A percentile compares a stretch with the other conserved stretches of the same genome.
Evolutionary conservation across 208 protist species (phyloP).

Genomic region (Ichthyophonus hoferi): DNA sequence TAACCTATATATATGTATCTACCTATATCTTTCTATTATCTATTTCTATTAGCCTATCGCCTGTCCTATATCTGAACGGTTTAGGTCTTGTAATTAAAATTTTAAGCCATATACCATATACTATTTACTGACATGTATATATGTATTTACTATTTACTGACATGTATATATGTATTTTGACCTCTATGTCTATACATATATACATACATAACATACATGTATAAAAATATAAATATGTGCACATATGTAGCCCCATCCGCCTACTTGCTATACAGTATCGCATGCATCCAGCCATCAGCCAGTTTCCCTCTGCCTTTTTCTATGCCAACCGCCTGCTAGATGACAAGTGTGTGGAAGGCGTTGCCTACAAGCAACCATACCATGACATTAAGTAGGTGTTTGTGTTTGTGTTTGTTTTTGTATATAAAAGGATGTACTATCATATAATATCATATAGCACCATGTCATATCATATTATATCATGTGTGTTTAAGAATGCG

Average conservation of each 20-base stretch:
- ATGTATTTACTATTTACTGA: too few species aligned
- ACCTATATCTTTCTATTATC: too few species aligned
- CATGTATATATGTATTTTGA: too few species aligned
- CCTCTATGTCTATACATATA: not conserved
- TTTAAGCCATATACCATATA: too few species aligned
- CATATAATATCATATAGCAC: too few species aligned
- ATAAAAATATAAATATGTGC: not conserved
- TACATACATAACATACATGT: not conserved
- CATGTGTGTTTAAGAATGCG: too few species aligned
- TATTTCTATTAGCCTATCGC: not conserved
- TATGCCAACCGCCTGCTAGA: constrained; percentile 49
- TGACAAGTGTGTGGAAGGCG: not conserved
- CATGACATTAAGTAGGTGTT: not conserved
- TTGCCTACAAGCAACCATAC: not conserved
- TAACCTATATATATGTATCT: too few species aligned
- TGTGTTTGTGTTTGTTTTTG: not conserved
- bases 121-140: too few species aligned
- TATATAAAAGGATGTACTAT: too few species aligned
- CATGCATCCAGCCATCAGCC: constrained; percentile 62
- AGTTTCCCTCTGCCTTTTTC: constrained; percentile 60
- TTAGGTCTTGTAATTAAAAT: too few species aligned
- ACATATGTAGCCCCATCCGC: not conserved
- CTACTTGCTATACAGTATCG: constrained; percentile 65
- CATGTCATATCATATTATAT: too few species aligned
- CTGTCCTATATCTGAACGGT: too few species aligned